phyloP scores from a whole-genome alignment of 441 rosid genomes.

The Populus trichocarpa region DNA sequence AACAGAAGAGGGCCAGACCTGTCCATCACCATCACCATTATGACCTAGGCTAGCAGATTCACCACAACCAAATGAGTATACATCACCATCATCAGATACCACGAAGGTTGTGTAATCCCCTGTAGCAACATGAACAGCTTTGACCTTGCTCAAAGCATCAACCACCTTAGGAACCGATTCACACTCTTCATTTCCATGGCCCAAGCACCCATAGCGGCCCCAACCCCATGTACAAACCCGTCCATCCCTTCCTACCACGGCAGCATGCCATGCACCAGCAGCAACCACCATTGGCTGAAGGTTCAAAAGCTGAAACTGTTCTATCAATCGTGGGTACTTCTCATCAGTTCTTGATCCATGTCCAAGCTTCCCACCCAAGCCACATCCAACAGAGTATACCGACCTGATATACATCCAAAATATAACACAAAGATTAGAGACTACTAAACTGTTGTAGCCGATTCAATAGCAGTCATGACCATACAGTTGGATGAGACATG shows the following conservation, averaged over 20 bases:
- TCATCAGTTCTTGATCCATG: slow-evolving; percentile 92
- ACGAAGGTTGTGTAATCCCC: slow-evolving; percentile 96
- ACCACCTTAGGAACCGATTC: slow-evolving; percentile 86
- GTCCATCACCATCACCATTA: slow-evolving; percentile 50
- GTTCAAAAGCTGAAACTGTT: slow-evolving; percentile 67
- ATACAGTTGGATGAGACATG: too few relatives aligned
- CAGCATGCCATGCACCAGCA: slow-evolving; percentile 99
- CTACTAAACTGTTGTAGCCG: background rate
- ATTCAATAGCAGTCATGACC: background rate
- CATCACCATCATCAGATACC: slow-evolving; percentile 80
- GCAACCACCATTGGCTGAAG: slow-evolving; percentile 87
- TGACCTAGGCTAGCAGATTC: slow-evolving; percentile 96
- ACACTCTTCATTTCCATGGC: slow-evolving; percentile 90
- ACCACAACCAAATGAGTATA: slow-evolving; percentile 90
- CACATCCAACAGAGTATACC: slow-evolving; percentile 98
- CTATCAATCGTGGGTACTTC: slow-evolving; percentile 81
- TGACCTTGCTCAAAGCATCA: slow-evolving; percentile 66
- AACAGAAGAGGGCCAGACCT: slow-evolving; percentile 37
- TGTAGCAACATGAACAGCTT: slow-evolving; percentile 88
- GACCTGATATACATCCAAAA: slow-evolving; percentile 51
- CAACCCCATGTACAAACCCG: slow-evolving; percentile 99
- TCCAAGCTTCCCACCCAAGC: slow-evolving; percentile 97
- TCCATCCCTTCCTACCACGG: slow-evolving; percentile 90
- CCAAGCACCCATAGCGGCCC: slow-evolving; percentile 98
- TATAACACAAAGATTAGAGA: slow-evolving; percentile 15